Conservation (phyloP, 345 rosid species). For the Populus deltoides region DNA sequence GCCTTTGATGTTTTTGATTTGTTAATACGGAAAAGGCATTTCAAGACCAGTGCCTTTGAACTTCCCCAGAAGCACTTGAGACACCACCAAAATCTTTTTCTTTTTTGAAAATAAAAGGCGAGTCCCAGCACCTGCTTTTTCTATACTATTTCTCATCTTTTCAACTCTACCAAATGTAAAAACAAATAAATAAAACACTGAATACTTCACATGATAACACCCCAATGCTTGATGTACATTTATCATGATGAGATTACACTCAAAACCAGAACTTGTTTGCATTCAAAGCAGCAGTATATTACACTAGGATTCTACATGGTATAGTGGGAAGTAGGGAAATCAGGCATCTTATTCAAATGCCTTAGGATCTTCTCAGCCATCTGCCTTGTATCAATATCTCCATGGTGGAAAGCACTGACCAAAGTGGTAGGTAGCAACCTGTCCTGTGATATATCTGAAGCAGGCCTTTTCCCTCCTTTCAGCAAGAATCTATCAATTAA, state of each 20-base stretch:
- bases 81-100: neutral
- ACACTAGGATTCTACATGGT: slow-evolving; percentile 25
- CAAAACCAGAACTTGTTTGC: neutral
- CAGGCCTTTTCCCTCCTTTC: slow-evolving; percentile 55
- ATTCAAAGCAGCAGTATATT: neutral
- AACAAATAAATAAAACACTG: neutral
- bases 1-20: too few species aligned
- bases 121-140: neutral
- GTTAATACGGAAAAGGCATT: neutral
- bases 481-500: slow-evolving; percentile 72
- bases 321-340: slow-evolving; percentile 33
- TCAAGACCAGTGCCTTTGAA: neutral
- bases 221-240: neutral
- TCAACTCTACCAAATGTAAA: neutral
- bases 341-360: slow-evolving; percentile 74
- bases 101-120: neutral
- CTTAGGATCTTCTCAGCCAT: slow-evolving; percentile 78
- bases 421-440: slow-evolving; percentile 57
- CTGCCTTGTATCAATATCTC: slow-evolving; percentile 67
- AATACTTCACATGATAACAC: neutral
- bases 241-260: neutral
- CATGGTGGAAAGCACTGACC: slow-evolving; percentile 74
- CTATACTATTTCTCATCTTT: neutral
- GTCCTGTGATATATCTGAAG: slow-evolving; percentile 67
- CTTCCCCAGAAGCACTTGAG: neutral